phyloP scores from a whole-genome alignment of 441 rosid species.

The Iberis amara region DNA sequence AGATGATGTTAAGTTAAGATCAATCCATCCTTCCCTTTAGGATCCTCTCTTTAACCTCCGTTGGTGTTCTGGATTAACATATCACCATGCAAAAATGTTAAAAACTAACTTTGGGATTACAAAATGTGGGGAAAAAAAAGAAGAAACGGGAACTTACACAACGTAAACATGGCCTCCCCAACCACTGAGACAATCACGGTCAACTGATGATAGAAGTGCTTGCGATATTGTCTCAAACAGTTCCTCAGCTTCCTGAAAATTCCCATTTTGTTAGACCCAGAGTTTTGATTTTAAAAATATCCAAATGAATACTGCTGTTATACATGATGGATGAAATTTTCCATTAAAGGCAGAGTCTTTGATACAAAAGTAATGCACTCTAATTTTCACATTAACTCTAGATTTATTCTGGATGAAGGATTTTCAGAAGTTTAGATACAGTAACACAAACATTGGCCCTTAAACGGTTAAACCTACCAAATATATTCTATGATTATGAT shows the following conservation, averaged over 20 bases:
- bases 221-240: constrained; percentile 80
- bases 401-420: not conserved
- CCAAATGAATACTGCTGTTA: not conserved
- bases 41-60: constrained; percentile 74
- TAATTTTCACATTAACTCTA: not conserved
- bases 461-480: not conserved
- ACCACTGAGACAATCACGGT: constrained; percentile 93
- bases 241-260: constrained; percentile 79
- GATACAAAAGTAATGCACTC: not conserved
- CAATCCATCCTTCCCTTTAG: constrained; percentile 96
- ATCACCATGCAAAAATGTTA: constrained; percentile 12
- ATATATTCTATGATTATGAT: not conserved
- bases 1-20: constrained; percentile 15
- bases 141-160: constrained; percentile 54
- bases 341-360: not conserved
- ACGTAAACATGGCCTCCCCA: constrained; percentile 97
- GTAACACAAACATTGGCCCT: not conserved
- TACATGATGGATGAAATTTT: not conserved
- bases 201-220: constrained; percentile 84
- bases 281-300: not conserved
- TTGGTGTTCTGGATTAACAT: constrained; percentile 61
- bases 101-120: not conserved
- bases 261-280: constrained; percentile 1
- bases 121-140: not conserved
- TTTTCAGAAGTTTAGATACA: not conserved